Conservation (phyloP, 441 rosid species). For the Aleurites moluccanus region DNA sequence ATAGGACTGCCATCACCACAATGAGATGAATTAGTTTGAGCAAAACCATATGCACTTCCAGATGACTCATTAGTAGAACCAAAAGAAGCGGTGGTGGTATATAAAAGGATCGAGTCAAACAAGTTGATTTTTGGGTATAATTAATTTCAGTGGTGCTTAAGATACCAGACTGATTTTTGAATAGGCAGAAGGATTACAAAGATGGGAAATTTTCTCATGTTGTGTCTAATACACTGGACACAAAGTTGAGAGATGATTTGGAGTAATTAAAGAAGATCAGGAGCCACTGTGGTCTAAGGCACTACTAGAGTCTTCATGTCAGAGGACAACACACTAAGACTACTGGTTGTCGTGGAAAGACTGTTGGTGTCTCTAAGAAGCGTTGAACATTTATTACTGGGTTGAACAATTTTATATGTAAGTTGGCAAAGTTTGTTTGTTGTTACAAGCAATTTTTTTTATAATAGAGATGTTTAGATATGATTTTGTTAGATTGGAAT, state of each 20-base stretch:
- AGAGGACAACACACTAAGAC: slow-evolving; percentile 91
- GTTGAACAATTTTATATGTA: slow-evolving; percentile 20
- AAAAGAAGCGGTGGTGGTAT: no score
- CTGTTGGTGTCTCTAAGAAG: slow-evolving; percentile 87
- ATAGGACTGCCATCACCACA: no score
- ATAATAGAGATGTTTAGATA: slow-evolving; percentile 18
- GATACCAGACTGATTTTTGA: slow-evolving; percentile 90
- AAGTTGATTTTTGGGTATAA: no score
- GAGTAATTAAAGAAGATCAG: slow-evolving; percentile 85
- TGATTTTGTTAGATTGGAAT: slow-evolving; percentile 13
- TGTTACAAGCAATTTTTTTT: neutral
- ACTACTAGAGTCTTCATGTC: slow-evolving; percentile 79
- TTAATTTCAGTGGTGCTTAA: no score
- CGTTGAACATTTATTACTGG: slow-evolving; percentile 25
- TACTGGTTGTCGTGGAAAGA: slow-evolving; percentile 80
- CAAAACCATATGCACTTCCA: no score
- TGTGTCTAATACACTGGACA: slow-evolving; percentile 82
- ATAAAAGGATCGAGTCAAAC: no score
- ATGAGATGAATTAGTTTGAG: no score
- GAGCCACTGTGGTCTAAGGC: slow-evolving; percentile 84
- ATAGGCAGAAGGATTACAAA: slow-evolving; percentile 88
- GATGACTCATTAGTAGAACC: no score
- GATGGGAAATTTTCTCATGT: slow-evolving; percentile 85
- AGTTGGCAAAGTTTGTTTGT: slow-evolving; percentile 5
- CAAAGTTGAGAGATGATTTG: slow-evolving; percentile 90